Percentiles rank a stretch among this genome's conserved stretches.
Conservation (phyloP, 441 rosid genomes). For the Biscutella laevigata region DNA sequence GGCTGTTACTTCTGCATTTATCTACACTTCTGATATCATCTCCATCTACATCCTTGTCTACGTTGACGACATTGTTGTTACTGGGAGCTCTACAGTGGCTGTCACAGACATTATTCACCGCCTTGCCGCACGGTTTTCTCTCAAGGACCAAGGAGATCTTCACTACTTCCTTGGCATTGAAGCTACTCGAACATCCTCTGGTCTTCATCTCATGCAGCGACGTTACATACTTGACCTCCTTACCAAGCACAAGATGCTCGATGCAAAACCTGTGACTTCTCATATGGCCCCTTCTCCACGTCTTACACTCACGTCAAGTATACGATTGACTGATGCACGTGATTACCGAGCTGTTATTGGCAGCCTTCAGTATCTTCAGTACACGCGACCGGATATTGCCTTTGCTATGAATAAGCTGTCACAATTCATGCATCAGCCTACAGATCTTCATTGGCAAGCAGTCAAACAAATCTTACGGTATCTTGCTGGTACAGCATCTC, state of each 20-base stretch:
- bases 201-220: not conserved
- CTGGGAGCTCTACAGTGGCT: not conserved
- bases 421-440: not conserved
- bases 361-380: not conserved
- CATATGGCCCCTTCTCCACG: not conserved
- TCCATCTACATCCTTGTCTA: not conserved
- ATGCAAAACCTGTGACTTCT: not conserved
- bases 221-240: not conserved
- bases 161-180: not conserved
- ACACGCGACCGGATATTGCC: not conserved
- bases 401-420: not conserved
- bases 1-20: too few relatives aligned
- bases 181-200: not conserved
- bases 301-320: not conserved
- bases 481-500: not conserved
- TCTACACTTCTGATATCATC: too few relatives aligned
- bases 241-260: not conserved
- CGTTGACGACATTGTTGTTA: not conserved
- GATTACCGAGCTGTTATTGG: not conserved
- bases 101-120: not conserved
- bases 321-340: not conserved
- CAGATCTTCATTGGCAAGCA: not conserved
- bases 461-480: not conserved
- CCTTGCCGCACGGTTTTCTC: not conserved
- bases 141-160: not conserved